A percentile compares a stretch with the other conserved stretches of the same genome.
Conservation (phyloP, 805 yeast species). For the Torulaspora gathmanii region DNA sequence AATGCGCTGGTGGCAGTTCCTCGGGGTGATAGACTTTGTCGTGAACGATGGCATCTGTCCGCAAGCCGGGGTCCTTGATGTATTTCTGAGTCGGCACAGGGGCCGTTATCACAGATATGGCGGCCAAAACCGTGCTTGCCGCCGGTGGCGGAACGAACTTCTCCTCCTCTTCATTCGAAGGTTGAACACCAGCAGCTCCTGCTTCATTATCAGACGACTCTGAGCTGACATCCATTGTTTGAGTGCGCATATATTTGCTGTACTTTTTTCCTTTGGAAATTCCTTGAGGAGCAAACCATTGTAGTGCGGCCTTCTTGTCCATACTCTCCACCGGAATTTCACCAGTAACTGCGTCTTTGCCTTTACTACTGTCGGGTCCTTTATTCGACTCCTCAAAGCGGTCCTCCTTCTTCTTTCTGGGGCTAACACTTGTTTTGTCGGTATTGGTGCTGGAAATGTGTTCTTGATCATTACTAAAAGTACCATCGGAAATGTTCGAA, state of each 20-base stretch:
- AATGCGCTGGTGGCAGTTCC: constrained; percentile 59
- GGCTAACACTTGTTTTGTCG: not conserved
- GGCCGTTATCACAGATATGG: constrained; percentile 69
- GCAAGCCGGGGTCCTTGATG: constrained; percentile 58
- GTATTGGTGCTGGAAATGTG: not conserved
- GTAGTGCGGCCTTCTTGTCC: constrained; percentile 29
- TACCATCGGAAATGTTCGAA: constrained; percentile 10
- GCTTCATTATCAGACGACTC: constrained; percentile 14
- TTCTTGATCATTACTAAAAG: not conserved
- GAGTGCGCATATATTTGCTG: constrained; percentile 27
- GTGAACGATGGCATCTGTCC: constrained; percentile 71
- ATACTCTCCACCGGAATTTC: constrained; percentile 29
- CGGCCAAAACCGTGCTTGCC: constrained; percentile 74
- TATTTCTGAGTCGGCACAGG: constrained; percentile 70
- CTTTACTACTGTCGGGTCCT: not conserved
- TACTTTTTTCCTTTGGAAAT: constrained; percentile 20
- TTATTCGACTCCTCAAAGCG: constrained; percentile 11
- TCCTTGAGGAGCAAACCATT: constrained; percentile 27
- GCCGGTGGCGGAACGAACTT: constrained; percentile 53
- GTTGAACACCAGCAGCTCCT: constrained; percentile 6
- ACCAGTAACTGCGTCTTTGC: constrained; percentile 5
- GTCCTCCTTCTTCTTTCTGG: not conserved
- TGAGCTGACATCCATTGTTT: constrained; percentile 16
- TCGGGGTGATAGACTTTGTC: constrained; percentile 66
- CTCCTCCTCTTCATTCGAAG: constrained; percentile 4